These are phyloP conservation scores for Russula brevipes DNA, from an alignment of 768 basidiomycete genomes.

Conservation along the genomic window DNA sequence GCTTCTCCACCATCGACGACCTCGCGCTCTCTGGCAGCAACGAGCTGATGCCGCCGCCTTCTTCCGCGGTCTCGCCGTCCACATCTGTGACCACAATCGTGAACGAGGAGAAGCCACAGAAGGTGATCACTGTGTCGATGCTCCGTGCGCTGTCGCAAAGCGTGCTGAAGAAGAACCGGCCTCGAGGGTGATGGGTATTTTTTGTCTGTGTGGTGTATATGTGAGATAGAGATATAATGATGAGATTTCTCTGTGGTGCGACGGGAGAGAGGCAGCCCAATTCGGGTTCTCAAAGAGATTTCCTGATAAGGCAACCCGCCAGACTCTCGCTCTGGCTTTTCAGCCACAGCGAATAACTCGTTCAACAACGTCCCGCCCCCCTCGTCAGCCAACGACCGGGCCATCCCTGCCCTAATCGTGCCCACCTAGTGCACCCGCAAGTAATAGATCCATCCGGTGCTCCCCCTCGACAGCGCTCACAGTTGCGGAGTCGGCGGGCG, in stretches of 20 bases:
- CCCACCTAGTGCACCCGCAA: background rate
- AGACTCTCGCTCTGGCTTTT: slow-evolving; percentile 16
- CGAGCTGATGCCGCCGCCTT: slow-evolving; percentile 17
- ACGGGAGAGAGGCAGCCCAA: background rate
- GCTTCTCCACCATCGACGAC: slow-evolving; percentile 12
- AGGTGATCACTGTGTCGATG: slow-evolving; percentile 23
- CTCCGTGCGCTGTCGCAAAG: slow-evolving; percentile 22
- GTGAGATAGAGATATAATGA: background rate
- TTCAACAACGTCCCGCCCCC: slow-evolving; percentile 9
- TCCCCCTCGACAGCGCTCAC: slow-evolving; percentile 1
- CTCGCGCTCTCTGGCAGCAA: background rate
- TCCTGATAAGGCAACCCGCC: slow-evolving; percentile 13
- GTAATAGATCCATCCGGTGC: slow-evolving; percentile 5
- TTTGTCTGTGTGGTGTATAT: background rate
- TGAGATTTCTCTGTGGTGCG: background rate
- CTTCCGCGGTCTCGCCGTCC: slow-evolving; percentile 17
- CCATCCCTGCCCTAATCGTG: slow-evolving; percentile 16
- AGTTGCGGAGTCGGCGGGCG: slow-evolving; percentile 26
- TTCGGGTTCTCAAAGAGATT: slow-evolving; percentile 9
- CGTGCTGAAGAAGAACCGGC: slow-evolving; percentile 11
- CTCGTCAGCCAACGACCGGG: background rate
- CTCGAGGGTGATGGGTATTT: background rate
- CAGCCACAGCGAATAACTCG: slow-evolving; percentile 23
- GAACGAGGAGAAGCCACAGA: slow-evolving; percentile 11
- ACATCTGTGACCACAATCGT: slow-evolving; percentile 17